These are phyloP conservation scores for Xylaria palmicola DNA, from an alignment of 495 filamentous ascomycete genomes.

Conservation along the genomic window DNA sequence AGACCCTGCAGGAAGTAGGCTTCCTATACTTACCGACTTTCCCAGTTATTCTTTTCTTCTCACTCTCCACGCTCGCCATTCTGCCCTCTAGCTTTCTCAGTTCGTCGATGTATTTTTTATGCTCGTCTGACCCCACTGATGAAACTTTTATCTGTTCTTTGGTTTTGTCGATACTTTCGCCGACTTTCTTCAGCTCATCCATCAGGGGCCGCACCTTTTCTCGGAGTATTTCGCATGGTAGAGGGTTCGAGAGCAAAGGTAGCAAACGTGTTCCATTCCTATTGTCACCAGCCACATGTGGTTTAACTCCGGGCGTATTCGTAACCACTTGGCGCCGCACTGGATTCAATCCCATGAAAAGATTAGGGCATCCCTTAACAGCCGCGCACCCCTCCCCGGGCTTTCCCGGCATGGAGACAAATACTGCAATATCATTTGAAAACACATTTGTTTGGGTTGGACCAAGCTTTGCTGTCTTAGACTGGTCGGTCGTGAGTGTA, in stretches of 20 bases:
- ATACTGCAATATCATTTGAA: neutral
- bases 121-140: neutral
- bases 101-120: conserved; percentile 1
- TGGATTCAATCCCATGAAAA: neutral
- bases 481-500: neutral
- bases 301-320: conserved; percentile 6
- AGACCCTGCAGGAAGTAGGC: neutral
- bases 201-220: conserved; percentile 11
- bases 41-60: conserved; percentile 3
- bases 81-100: conserved; percentile 1
- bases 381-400: conserved; percentile 1
- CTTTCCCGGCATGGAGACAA: neutral
- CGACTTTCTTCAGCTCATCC: conserved; percentile 1
- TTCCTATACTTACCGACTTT: conserved; percentile 7
- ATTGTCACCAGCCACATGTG: conserved; percentile 16
- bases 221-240: conserved; percentile 14
- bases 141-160: conserved; percentile 4
- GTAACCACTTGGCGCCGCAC: conserved; percentile 8
- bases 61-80: neutral
- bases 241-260: neutral
- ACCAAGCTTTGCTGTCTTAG: neutral
- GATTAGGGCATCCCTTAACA: conserved; percentile 8
- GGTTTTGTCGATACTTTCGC: neutral
- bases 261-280: conserved; percentile 6
- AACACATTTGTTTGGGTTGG: neutral